Evolutionary conservation across 768 basidiomycete species (phyloP), one percentile per base, ranked within the genome.

Genomic region (Termitomyces sp.): DNA sequence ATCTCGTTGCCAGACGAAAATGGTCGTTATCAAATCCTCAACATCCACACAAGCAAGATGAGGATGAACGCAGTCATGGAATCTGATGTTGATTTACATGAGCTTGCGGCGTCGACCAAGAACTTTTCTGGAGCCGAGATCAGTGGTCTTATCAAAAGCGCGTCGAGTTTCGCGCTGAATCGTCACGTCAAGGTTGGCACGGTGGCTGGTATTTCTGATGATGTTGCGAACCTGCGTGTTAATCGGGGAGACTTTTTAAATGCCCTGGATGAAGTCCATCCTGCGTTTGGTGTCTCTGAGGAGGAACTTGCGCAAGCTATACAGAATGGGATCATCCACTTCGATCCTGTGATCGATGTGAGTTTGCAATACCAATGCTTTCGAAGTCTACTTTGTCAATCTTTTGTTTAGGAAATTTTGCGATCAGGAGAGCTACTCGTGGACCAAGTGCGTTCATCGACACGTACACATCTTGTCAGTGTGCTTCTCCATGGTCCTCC

Each of bases 61-160:
- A 85, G 93, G 37, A 81, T 72, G 31, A 98, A 98, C 69, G 82
- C 86, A 15, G 88, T 98, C 45, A 92, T 99, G 90, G 94, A 91
- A 55, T 48, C 63, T 18, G 91, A 94, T 61, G 94, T 99, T 42
- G 83, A 95, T 72, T 73, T 99, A 6, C 66, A 67, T 4, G 93
- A 98, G 69, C 83, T 99, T 41, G 92, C 96, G 0, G 71, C 77
- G 6, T 60, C 81, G 46, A 98, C 95, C 56, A 99, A 98, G 79
- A 99, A 99, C 76, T 99, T 98, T 70, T 93, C 91, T 8, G 97
- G 97, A 57, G 97, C 97, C 1, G 97, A 99, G 73, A 93, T 99
- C 60, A 85, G 85, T 56, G 97, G 97, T 65, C 76, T 99, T 47
- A 90, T 98, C 73, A 98, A 98, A 82, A 97, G 94, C 68, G 97